Percentiles rank a stretch among this genome's conserved stretches.
Evolutionary conservation across 495 filamentous ascomycete species (phyloP).

Genomic region (Tetracladium setigerum): DNA sequence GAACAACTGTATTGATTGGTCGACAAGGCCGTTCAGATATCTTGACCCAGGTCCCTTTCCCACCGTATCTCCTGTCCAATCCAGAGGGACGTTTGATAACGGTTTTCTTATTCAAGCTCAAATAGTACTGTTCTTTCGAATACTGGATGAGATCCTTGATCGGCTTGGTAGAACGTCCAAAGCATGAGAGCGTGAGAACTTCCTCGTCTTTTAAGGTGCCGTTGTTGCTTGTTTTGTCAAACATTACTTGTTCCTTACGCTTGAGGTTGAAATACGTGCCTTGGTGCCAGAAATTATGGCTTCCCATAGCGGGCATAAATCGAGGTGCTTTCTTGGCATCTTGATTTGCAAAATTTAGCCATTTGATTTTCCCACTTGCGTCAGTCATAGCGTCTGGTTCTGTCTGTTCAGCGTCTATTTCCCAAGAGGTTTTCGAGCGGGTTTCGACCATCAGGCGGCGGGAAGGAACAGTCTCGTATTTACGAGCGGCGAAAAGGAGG

Average conservation of each 20-base stretch:
- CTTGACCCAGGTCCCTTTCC: slow-evolving; percentile 45
- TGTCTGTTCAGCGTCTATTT: slow-evolving; percentile 38
- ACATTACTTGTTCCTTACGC: slow-evolving; percentile 23
- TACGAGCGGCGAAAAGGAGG: slow-evolving; percentile 52
- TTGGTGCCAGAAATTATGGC: slow-evolving; percentile 32
- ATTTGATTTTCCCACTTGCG: slow-evolving; percentile 16
- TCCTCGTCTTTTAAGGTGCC: slow-evolving; percentile 30
- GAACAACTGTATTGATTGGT: slow-evolving; percentile 75
- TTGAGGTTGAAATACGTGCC: slow-evolving; percentile 31
- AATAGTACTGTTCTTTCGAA: slow-evolving; percentile 44
- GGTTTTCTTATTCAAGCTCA: slow-evolving; percentile 38
- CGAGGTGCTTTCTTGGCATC: slow-evolving; percentile 33
- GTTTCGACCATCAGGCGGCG: slow-evolving; percentile 53
- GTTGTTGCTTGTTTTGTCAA: slow-evolving; percentile 15
- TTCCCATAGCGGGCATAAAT: slow-evolving; percentile 42
- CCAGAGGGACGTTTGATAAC: slow-evolving; percentile 38
- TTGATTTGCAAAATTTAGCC: slow-evolving; percentile 22
- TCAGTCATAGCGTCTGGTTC: slow-evolving; percentile 14
- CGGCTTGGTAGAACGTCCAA: slow-evolving; percentile 45
- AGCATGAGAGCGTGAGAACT: slow-evolving; percentile 34
- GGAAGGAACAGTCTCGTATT: slow-evolving; percentile 42
- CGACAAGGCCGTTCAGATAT: slow-evolving; percentile 64
- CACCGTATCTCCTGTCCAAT: slow-evolving; percentile 17
- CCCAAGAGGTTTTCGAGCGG: slow-evolving; percentile 40
- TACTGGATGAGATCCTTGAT: slow-evolving; percentile 54